Evolutionary conservation across 2,329 filamentous ascomycete species (phyloP), one percentile per base, ranked within the genome.

Genomic region (Meredithiella fracta): DNA sequence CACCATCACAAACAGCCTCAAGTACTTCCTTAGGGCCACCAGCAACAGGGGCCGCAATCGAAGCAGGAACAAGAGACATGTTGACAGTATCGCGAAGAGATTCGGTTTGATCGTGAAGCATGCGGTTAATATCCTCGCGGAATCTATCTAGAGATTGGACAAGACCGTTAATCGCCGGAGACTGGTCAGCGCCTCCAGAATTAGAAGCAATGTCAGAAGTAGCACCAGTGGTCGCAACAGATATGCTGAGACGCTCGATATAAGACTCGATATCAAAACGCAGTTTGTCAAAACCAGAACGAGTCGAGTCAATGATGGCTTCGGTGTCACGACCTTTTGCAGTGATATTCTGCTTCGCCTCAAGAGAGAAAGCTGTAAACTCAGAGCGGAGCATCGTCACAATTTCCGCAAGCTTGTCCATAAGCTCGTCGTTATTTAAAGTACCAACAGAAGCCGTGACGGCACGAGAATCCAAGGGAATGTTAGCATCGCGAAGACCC

Each of bases 271-370:
- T 86, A 58, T 94, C 85, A 11, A 73, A 70, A 9, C 88, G 82
- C 5, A 97, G 77, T 61, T 79, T 83, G 62, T 94, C 88, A 14
- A 95, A 75, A 0, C 89, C 89, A 64, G 94, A 87, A 62, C 88
- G 91, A 47, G 94, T 83, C 0, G 88, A 86, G 66, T 92, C 86
- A 3, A 96, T 73, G 11, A 94, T 82, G 66, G 95, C 87, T 66
- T 95, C 89, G 0, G 88, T 91, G 65, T 92, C 87, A 58, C 82
- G 78, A 42, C 85, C 86, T 62, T 82, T 86, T 60, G 85, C 83
- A 2, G 85, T 80, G 20, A 87, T 83, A 62, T 88, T 91, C 62
- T 91, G 79, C 66, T 90, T 89, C 9, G 78, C 75, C 62, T 82
- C 79, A 26, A 81, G 75, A 0, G 79, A 80, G 1, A 80, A 71